Percentiles rank a stretch among this genome's conserved stretches.
These are phyloP conservation scores for Trifolium repens DNA, from an alignment of 306 rosid genomes.

Conservation along the genomic window DNA sequence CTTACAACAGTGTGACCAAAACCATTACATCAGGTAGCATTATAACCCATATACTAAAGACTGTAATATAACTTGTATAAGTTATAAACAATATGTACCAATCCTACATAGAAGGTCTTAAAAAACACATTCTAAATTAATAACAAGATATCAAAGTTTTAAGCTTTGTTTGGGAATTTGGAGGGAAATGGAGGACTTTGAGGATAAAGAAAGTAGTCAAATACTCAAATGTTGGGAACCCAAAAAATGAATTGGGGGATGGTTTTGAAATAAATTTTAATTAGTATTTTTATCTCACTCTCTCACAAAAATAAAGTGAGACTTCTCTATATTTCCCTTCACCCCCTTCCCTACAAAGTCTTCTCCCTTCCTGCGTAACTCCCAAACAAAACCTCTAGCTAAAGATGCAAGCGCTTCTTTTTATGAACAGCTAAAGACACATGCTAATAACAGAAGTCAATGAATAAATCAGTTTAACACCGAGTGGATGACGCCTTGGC, in stretches of 20 bases:
- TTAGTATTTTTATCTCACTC: no score
- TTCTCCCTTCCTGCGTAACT: no score
- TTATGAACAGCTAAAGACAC: neutral
- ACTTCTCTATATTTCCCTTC: no score
- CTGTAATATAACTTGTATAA: neutral
- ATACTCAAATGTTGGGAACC: no score
- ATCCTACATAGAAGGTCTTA: neutral
- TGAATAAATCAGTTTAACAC: neutral
- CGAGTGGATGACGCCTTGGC: neutral
- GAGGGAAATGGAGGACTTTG: no score
- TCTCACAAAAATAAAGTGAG: no score
- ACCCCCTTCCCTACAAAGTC: no score
- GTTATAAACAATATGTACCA: neutral
- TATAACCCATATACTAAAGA: neutral
- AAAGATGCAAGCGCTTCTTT: neutral
- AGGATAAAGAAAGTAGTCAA: no score
- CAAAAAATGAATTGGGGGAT: no score
- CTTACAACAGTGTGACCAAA: neutral
- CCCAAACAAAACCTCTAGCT: neutral
- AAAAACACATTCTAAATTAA: neutral
- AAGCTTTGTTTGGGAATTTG: no score
- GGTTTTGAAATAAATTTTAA: no score
- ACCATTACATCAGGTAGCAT: neutral
- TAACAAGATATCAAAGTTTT: neutral
- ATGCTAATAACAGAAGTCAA: slow-evolving; percentile 2